Percentiles rank a stretch among this genome's conserved stretches.
Conservation (phyloP, 2,329 filamentous ascomycete species). For the Monosporascus sp. region DNA sequence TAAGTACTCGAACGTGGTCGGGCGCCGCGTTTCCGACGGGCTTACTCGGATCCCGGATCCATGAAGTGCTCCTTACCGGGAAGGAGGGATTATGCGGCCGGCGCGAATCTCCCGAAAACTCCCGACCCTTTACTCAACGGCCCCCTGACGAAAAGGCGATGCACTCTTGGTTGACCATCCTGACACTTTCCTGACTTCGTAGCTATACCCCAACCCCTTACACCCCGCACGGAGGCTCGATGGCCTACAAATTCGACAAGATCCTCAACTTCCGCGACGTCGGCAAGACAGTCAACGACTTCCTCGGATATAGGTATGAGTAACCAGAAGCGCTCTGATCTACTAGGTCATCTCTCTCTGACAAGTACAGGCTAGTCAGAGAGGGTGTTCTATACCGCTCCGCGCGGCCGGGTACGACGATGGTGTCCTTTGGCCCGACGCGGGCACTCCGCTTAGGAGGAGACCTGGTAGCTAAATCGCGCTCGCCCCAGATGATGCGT, state of each 20-base stretch:
- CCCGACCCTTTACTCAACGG: too few species aligned
- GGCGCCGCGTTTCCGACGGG: too few species aligned
- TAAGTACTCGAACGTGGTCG: too few species aligned
- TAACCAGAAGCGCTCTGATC: not conserved
- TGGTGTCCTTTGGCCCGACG: not conserved
- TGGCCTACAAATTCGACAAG: slow-evolving; percentile 40
- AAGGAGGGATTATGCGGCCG: too few species aligned
- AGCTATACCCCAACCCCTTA: not conserved
- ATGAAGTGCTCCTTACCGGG: too few species aligned
- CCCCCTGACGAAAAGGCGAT: too few species aligned
- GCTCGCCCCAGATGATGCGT: slow-evolving; percentile 58
- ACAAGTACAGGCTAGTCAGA: slow-evolving; percentile 40
- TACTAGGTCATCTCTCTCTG: too few species aligned
- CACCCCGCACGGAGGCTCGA: not conserved
- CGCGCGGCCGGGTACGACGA: slow-evolving; percentile 50
- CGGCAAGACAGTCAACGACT: slow-evolving; percentile 59
- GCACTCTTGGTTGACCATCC: too few species aligned
- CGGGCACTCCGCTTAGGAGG: not conserved
- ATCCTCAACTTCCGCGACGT: slow-evolving; percentile 77
- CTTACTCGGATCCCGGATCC: too few species aligned
- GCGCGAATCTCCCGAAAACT: too few species aligned
- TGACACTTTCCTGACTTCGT: too few species aligned
- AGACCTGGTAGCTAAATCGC: slow-evolving; percentile 1
- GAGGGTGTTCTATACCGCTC: slow-evolving; percentile 65
- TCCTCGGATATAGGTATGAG: slow-evolving; percentile 48